Evolutionary conservation across 2,329 filamentous ascomycete species (phyloP), one percentile per base, ranked within the genome.

Genomic region (Arthrobotrys pseudoclavata): DNA sequence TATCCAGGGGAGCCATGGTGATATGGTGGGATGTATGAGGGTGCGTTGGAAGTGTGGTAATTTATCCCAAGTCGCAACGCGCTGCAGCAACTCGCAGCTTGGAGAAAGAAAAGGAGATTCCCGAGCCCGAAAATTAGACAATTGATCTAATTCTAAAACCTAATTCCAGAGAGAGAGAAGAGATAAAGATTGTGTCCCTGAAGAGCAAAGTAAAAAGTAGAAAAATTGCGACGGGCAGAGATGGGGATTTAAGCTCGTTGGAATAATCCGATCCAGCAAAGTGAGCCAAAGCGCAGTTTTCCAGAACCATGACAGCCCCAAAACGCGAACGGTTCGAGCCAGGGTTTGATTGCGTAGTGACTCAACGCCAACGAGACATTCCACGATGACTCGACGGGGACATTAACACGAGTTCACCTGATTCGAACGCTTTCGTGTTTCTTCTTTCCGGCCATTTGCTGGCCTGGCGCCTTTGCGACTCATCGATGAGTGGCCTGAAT

Each of bases 1-100:
- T 87, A 1, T 85, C 83, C 2, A 91, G 83, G 0, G 87, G 84
- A 1, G 82, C 64, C 34, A 81, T 80, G 40, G 12, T 57, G 63
- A 31, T 29, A 22, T 55, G 20, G 20, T 20, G 48, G 24, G 42
- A 64, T 50, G 47, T 24, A 20, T n/a, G 18, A 10, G n/a, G 26
- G 52, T 24, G 69, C 50, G 69, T 63, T 74, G 57, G 10, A 22
- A n/a, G 34, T 63, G 47, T 64, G 57, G 48, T 55, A 64, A 31
- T n/a, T 62, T 57, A 22, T 34, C 24, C 26, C 18, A 22, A 29
- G 31, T n/a, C 29, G n/a, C 10, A 31, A 71, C 68, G 57, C 57
- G 68, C 47, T 29, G 10, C 34, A 71, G 24, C 52, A 52, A 13
- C 48, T 29, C 22, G 3, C 10, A 34, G 3, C 20, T 15, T 12